Percentiles rank a stretch among this genome's conserved stretches.
Conservation (phyloP, 2,329 filamentous ascomycete genomes). For the Helotiales sp. region DNA sequence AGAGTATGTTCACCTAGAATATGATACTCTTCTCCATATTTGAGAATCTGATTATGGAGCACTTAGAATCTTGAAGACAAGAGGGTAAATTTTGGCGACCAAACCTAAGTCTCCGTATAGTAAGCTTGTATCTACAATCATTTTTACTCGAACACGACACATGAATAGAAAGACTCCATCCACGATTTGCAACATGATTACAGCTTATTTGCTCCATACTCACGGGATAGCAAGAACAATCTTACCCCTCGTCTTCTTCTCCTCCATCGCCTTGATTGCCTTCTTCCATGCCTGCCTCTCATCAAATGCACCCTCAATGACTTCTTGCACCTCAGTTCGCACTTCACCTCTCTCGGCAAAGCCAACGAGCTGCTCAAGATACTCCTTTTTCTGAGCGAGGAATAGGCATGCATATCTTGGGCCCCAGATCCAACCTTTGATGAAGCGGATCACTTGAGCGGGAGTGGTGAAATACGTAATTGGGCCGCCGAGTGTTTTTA, state of each 20-base stretch:
- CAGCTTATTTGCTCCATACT: not conserved
- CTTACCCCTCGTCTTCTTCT: conserved; percentile 23
- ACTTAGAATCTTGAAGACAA: too few species aligned
- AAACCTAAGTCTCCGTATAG: too few species aligned
- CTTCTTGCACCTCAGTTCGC: conserved; percentile 22
- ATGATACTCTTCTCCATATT: too few species aligned
- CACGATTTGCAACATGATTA: too few species aligned
- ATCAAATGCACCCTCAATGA: conserved; percentile 25
- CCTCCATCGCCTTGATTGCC: conserved; percentile 24
- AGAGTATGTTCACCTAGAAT: not conserved
- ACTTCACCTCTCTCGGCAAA: conserved; percentile 25
- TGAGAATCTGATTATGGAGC: too few species aligned
- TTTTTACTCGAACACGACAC: too few species aligned
- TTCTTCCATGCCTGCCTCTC: conserved; percentile 25
- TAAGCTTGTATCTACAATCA: too few species aligned
- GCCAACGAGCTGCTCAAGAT: conserved; percentile 20
- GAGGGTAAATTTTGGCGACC: too few species aligned
- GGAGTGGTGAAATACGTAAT: conserved; percentile 31
- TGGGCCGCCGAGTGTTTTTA: conserved; percentile 27
- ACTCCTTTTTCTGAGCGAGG: conserved; percentile 14
- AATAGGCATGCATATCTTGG: conserved; percentile 31
- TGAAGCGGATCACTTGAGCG: conserved; percentile 26
- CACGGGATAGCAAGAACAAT: conserved; percentile 25
- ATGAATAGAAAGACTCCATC: too few species aligned
- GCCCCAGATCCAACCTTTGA: conserved; percentile 32